Conservation (phyloP, 2,329 filamentous ascomycete species). For the Mycosphaerella arachidis region DNA sequence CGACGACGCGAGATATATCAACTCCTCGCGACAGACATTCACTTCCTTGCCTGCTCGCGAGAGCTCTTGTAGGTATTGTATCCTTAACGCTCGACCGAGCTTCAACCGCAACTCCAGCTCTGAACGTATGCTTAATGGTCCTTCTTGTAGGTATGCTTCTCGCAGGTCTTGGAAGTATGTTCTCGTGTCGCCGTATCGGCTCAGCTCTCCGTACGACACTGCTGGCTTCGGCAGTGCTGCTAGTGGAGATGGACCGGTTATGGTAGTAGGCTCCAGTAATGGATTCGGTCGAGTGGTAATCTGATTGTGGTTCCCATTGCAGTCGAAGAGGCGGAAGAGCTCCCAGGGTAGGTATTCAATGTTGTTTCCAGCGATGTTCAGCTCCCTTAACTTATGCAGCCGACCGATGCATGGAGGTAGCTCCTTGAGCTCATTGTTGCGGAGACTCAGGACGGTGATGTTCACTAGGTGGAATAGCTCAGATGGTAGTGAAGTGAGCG, state of each 20-base stretch:
- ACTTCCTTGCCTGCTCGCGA: constrained; percentile 12
- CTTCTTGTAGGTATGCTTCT: constrained; percentile 7
- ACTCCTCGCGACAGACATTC: constrained; percentile 20
- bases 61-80: constrained; percentile 16
- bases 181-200: constrained; percentile 14
- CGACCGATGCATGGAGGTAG: constrained; percentile 57
- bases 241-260: constrained; percentile 16
- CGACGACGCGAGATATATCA: constrained; percentile 30
- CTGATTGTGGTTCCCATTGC: constrained; percentile 44
- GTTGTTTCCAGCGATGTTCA: constrained; percentile 63
- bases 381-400: constrained; percentile 54
- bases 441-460: constrained; percentile 62
- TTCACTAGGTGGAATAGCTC: constrained; percentile 59
- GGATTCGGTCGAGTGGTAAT: constrained; percentile 62
- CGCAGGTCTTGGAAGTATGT: constrained; percentile 11
- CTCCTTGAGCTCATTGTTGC: constrained; percentile 58
- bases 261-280: constrained; percentile 36
- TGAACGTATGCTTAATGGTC: constrained; percentile 10
- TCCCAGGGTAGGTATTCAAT: constrained; percentile 60
- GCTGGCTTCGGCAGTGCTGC: constrained; percentile 1
- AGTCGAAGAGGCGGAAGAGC: constrained; percentile 52
- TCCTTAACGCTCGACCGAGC: constrained; percentile 20
- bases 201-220: constrained; percentile 6
- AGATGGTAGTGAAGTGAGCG: constrained; percentile 52
- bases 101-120: constrained; percentile 22